phyloP scores from a whole-genome alignment of 2,329 filamentous ascomycete genomes.

The Lasiodiplodia sp. region DNA sequence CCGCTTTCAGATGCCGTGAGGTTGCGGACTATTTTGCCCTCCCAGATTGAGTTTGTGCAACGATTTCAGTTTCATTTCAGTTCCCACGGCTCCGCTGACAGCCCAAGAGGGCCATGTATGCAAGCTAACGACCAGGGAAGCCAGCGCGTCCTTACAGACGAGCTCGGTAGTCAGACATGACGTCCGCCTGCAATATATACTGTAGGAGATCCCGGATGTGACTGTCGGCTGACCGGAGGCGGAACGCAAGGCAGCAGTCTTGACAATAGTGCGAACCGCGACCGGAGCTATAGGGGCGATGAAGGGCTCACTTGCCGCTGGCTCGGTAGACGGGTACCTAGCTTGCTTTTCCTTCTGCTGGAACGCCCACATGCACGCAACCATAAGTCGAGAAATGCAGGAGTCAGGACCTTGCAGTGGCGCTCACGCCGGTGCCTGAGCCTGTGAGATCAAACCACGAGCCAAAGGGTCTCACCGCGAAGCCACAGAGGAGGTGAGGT shows the following conservation, averaged over 20 bases:
- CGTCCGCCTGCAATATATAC: neutral
- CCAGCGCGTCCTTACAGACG: neutral
- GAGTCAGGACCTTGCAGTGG: conserved; percentile 10
- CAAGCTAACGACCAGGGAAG: neutral
- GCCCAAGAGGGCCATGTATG: neutral
- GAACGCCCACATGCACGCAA: neutral
- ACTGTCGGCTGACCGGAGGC: conserved; percentile 5
- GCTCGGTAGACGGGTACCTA: neutral
- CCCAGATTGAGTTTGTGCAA: neutral
- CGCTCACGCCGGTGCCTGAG: conserved; percentile 5
- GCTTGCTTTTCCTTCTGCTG: neutral
- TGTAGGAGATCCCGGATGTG: neutral
- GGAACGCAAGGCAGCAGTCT: conserved; percentile 13
- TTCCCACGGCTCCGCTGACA: neutral
- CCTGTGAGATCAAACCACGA: conserved; percentile 11
- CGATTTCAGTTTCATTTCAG: neutral
- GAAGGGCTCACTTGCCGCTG: neutral
- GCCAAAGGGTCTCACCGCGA: conserved; percentile 11
- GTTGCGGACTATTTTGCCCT: neutral
- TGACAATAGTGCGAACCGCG: neutral
- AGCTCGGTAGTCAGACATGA: conserved; percentile 8
- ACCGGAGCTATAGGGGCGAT: neutral
- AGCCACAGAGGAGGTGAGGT: neutral
- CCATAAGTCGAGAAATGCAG: neutral
- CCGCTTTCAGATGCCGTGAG: conserved; percentile 2